phyloP scores from a whole-genome alignment of 768 basidiomycete genomes.

The Piloderma croceum region DNA sequence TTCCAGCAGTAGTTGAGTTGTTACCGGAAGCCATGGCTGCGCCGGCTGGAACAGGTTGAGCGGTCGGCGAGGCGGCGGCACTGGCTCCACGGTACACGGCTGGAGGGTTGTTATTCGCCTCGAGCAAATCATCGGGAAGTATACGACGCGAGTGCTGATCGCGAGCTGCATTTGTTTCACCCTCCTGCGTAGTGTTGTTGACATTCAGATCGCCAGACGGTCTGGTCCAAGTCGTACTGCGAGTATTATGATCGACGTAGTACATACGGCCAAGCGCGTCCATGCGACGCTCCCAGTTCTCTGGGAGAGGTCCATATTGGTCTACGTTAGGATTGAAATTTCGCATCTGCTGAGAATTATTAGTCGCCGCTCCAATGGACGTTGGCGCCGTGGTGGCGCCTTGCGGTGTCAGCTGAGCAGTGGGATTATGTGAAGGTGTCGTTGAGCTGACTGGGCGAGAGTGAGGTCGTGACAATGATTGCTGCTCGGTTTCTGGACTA shows the following conservation, averaged over 20 bases:
- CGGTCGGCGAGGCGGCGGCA: slow-evolving; percentile 35
- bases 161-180: slow-evolving; percentile 78
- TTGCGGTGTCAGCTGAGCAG: slow-evolving; percentile 18
- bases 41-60: slow-evolving; percentile 25
- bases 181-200: slow-evolving; percentile 67
- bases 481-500: slow-evolving; percentile 19
- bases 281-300: slow-evolving; percentile 94
- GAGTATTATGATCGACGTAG: slow-evolving; percentile 98
- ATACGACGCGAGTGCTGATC: slow-evolving; percentile 82
- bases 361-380: slow-evolving; percentile 38
- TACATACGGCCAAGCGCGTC: slow-evolving; percentile 95
- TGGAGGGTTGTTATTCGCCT: slow-evolving; percentile 47
- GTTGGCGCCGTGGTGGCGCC: slow-evolving; percentile 21
- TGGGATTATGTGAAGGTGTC: slow-evolving; percentile 17
- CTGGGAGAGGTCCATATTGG: slow-evolving; percentile 85
- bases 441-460: slow-evolving; percentile 27
- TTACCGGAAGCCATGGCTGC: slow-evolving; percentile 47
- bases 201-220: slow-evolving; percentile 73
- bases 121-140: slow-evolving; percentile 81
- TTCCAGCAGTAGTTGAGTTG: slow-evolving; percentile 61
- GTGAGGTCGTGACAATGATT: slow-evolving; percentile 16
- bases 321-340: slow-evolving; percentile 96
- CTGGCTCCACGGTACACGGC: slow-evolving; percentile 29
- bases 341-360: slow-evolving; percentile 49
- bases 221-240: slow-evolving; percentile 96